These are phyloP conservation scores for Penicillium sp. DNA, from an alignment of 2,329 filamentous ascomycete species.

Conservation along the genomic window DNA sequence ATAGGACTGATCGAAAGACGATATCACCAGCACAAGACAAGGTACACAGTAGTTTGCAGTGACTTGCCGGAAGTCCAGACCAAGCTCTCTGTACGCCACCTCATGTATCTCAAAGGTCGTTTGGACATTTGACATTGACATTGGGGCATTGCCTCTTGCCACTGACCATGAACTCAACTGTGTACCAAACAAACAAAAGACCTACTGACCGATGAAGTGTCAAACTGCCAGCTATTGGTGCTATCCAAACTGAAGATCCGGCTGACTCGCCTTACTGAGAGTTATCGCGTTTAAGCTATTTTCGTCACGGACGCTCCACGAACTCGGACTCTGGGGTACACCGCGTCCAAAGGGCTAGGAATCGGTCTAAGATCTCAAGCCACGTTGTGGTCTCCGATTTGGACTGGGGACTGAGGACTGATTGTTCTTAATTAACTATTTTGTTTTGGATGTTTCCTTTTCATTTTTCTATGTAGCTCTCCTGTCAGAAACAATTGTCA, in stretches of 20 bases:
- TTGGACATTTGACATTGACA: conserved; percentile 10
- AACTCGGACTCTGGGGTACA: conserved; percentile 8
- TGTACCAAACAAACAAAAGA: neutral
- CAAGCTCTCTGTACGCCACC: conserved; percentile 7
- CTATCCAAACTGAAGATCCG: conserved; percentile 20
- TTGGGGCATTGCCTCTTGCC: conserved; percentile 8
- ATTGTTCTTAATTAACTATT: no score
- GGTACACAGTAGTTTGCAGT: neutral
- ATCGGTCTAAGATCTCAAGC: conserved; percentile 17
- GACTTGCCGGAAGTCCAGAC: conserved; percentile 9
- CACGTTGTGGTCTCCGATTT: conserved; percentile 14
- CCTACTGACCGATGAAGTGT: conserved; percentile 28
- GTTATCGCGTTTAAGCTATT: conserved; percentile 26
- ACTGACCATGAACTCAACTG: conserved; percentile 11
- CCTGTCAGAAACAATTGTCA: neutral
- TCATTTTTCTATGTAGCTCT: neutral
- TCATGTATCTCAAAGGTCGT: conserved; percentile 13
- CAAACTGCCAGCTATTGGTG: conserved; percentile 20
- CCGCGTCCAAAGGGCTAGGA: conserved; percentile 8
- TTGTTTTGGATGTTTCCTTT: neutral
- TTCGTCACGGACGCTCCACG: conserved; percentile 28
- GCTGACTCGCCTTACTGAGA: conserved; percentile 26
- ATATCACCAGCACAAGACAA: neutral
- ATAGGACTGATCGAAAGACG: conserved; percentile 5
- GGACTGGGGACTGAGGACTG: neutral